A percentile compares a stretch with the other conserved stretches of the same genome.
Conservation (phyloP, 768 basidiomycete genomes). For the Clitopilus hobsonii region DNA sequence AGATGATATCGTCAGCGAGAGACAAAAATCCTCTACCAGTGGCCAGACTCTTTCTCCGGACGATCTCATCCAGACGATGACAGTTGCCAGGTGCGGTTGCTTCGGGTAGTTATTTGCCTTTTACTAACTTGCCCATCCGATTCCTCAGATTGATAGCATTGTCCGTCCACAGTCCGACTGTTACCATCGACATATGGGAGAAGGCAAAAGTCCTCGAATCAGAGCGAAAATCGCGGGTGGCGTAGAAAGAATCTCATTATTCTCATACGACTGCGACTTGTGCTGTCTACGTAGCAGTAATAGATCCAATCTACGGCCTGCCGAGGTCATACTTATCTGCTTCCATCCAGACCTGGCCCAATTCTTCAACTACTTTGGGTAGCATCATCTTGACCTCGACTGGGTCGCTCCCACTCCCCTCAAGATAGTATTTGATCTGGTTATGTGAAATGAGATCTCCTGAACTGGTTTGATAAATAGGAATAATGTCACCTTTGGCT, state of each 20-base stretch:
- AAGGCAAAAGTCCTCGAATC: conserved; percentile 56
- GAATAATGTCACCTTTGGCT: conserved; percentile 63
- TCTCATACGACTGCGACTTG: no score
- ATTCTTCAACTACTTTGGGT: conserved; percentile 50
- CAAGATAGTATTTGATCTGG: conserved; percentile 88
- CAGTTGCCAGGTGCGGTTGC: conserved; percentile 54
- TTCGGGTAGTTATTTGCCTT: not conserved
- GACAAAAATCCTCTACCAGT: conserved; percentile 23
- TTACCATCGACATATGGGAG: conserved; percentile 62
- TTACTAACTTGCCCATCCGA: not conserved
- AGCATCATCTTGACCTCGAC: conserved; percentile 45
- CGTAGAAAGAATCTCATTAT: no score
- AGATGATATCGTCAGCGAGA: conserved; percentile 63
- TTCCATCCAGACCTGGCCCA: conserved; percentile 68
- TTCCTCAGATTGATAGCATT: conserved; percentile 53
- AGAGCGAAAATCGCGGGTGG: conserved; percentile 29
- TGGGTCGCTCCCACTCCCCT: conserved; percentile 61
- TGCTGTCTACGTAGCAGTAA: no score
- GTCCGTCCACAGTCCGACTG: conserved; percentile 49
- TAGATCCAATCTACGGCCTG: conserved; percentile 1
- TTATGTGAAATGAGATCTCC: not conserved
- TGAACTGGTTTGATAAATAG: conserved; percentile 10
- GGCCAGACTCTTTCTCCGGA: conserved; percentile 42
- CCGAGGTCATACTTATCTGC: conserved; percentile 34
- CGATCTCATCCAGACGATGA: conserved; percentile 65